Evolutionary conservation across 2,329 filamentous ascomycete genomes (phyloP), one percentile per base, ranked within the genome.

Genomic region (Aspergillus versicolor): DNA sequence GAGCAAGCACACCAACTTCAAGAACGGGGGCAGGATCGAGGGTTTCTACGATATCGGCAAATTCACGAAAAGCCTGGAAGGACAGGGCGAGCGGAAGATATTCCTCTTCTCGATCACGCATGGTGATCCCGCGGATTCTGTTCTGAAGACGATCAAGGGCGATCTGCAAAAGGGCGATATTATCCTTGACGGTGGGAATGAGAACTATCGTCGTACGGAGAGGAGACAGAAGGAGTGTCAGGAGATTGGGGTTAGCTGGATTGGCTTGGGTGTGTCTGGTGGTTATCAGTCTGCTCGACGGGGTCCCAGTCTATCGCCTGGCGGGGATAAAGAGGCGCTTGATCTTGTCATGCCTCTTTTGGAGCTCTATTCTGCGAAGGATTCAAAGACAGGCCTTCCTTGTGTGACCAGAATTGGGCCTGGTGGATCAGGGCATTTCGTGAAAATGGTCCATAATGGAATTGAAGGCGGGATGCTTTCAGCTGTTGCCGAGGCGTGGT

Each of bases 371-470:
- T 82, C 87, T 0, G 87, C 87, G 1, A 88, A 87, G 64, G 85
- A 87, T 54, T 74, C 75, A 37, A 72, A 70, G 57, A 75, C 82
- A 4, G 84, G 84, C 1, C 80, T 77, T 11, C 80, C 86, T 1
- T 90, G 87, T 63, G 84, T 88, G 0, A 82, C 75, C 0, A 77
- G 80, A 24, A 79, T 87, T 46, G 87, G 88, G 0, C 81, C 82
- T 2, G 83, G 83, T 0, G 87, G 87, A 1, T 80, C 83, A 1
- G 88, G 88, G 0, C 87, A 90, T 69, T 90, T 87, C 65, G 85
- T 89, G 41, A 90, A 91, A 75, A 90, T 90, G 86, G 81, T 89
- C 4, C 88, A 90, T 68, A 89, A 90, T 61, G 87, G 87, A 1
- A 89, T 90, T 59, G 87, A 90, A 67, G 86, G 89, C 59, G 87